Evolutionary conservation across 768 basidiomycete genomes (phyloP), one percentile per base, ranked within the genome.

Genomic region (Leccinum incarnatum): DNA sequence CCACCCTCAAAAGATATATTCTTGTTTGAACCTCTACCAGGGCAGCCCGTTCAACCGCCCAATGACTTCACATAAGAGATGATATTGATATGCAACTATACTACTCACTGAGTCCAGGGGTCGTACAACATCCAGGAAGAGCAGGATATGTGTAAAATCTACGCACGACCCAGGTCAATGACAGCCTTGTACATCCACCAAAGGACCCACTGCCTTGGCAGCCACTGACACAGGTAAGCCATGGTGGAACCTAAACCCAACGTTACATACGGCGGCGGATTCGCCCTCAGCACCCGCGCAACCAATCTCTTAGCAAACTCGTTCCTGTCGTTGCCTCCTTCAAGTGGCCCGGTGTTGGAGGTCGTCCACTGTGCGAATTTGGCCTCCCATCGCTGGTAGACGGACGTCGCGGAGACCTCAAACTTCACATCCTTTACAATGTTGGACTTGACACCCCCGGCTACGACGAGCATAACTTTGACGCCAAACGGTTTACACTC

Each of bases 401-500:
- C 17, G 17, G 37, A n/a, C 8, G 8, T n/a, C 17, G 37, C 17
- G 9, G 37, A 17, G 37, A n/a, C 17, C 1, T 40, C 8, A n/a
- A 40, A 40, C 37, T 40, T 40, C 8, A 40, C 17, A 40, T 40
- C 89, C 23, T 70, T 69, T 6, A 86, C 73, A 52, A 92, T 79
- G 63, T 91, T 88, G 3, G 88, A 89, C 51, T 75, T 80, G 56
- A 93, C 77, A 3, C 80, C 76, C 6, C 86, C 89, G 0, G 89
- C 86, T 5, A 82, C 78, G 51, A 93, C 77, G 59, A 88, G 85
- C 68, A 91, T 75, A 45, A 92, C 89, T 21, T 81, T 75, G 57
- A 94, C 80, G 27, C 84, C 83, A 67, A 91, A 82, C 0, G 89
- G 88, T 46, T 77, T 80, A 72, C 84, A 84, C 66, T 94, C 91